Evolutionary conservation across 2,329 filamentous ascomycete genomes (phyloP), one percentile per base, ranked within the genome.

Genomic region (Fusarium tanahbumbuense): DNA sequence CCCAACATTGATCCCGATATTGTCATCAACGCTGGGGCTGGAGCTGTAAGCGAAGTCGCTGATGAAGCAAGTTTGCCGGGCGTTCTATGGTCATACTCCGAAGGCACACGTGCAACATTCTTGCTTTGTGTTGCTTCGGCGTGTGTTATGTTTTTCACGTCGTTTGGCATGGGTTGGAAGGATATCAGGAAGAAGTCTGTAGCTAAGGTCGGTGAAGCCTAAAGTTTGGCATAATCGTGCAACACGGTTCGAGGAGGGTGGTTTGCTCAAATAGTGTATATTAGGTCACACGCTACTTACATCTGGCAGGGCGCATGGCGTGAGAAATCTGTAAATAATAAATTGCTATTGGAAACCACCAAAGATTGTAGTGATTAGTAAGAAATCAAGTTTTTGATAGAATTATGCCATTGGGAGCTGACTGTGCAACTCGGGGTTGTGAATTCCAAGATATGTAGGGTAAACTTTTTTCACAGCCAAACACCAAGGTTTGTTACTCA

Each of bases 121-220:
- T 75, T 77, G 37, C 70, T 75, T 23, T 76, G 77, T 8, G 75
- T 78, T 2, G 80, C 75, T 0, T 54, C 79, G n/a, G 75, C 76
- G 4, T 74, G 65, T 13, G 64, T 54, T 4, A 70, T 74, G 37
- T 79, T 85, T 23, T 25, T 81, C 1, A 73, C 79, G 3, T 74
- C 78, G 1, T 82, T 80, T 70, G 84, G 83, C 0, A 79, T 86
- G 71, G 85, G 84, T 0, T 85, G 82, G 79, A 79, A 79, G 13
- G 81, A 83, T 67, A 77, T 85, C 37, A 79, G 83, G 34, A 81
- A 82, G 69, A 79, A 78, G 68, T 58, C 70, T 8, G 45, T 55
- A 30, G 52, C 28, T 4, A 50, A 56, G 13, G 34, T 50, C 18
- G 64, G 56, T 18, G 70, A 76, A 12, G 74, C 60, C 23, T 76